Evolutionary conservation across 1,139 yeast species (phyloP).

Genomic region (Wickerhamiella pararugosa): DNA sequence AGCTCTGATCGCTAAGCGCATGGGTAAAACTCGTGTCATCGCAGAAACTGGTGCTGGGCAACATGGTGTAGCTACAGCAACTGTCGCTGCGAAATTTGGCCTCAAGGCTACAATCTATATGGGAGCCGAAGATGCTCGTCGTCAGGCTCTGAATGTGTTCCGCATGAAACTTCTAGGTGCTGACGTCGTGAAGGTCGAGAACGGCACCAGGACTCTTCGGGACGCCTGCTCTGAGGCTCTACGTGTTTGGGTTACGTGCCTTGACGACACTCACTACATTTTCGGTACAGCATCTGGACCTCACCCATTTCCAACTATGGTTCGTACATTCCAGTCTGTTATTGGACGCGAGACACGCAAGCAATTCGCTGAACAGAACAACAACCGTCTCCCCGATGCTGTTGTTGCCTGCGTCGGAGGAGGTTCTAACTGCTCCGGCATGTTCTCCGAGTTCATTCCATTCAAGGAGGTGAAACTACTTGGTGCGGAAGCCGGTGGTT

Average conservation of each 20-base stretch:
- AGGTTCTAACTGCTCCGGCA: conserved; percentile 93
- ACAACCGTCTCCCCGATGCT: conserved; percentile 61
- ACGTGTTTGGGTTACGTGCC: conserved; percentile 85
- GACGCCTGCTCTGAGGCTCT: conserved; percentile 98
- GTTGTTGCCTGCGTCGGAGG: conserved; percentile 99
- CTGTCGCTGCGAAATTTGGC: conserved; percentile 97
- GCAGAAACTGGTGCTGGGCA: conserved; percentile 99
- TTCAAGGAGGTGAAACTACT: conserved; percentile 61
- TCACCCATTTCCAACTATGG: conserved; percentile 96
- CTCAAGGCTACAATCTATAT: conserved; percentile 87
- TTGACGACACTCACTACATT: conserved; percentile 76
- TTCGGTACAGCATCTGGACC: conserved; percentile 99
- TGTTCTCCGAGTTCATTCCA: conserved; percentile 85
- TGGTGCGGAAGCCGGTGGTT: conserved; percentile 99
- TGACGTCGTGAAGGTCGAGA: conserved; percentile 77
- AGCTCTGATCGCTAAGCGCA: conserved; percentile 75
- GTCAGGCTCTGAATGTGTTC: conserved; percentile 95
- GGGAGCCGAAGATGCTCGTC: conserved; percentile 99
- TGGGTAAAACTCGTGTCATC: conserved; percentile 79
- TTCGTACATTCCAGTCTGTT: conserved; percentile 94
- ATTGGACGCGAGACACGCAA: conserved; percentile 91
- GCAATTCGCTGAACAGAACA: conserved; percentile 63
- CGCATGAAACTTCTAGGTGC: conserved; percentile 97
- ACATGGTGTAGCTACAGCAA: conserved; percentile 99
- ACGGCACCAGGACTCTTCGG: conserved; percentile 90